Conservation (phyloP, 306 rosid genomes). For the Inga leiocalycina region DNA sequence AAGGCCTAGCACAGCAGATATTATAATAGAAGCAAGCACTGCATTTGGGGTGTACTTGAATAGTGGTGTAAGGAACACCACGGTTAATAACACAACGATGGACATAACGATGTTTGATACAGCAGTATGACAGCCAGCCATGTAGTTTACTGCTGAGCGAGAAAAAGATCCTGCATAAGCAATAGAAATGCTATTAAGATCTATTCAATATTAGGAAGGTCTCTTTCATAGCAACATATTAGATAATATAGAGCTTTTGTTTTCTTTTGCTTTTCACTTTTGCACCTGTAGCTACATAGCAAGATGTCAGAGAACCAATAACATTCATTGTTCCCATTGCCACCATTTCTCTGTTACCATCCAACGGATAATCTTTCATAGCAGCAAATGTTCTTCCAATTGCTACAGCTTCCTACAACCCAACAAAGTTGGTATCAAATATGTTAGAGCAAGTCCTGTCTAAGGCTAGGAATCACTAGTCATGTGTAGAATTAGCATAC, state of each 20-base stretch:
- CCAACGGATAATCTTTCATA: constrained; percentile 69
- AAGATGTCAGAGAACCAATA: constrained; percentile 82
- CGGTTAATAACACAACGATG: constrained; percentile 53
- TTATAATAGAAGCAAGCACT: constrained; percentile 79
- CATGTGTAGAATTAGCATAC: constrained; percentile 39
- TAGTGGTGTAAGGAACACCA: constrained; percentile 66
- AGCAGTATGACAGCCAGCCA: constrained; percentile 88
- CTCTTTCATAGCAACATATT: neutral
- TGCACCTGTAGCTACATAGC: constrained; percentile 78
- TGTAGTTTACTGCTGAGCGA: constrained; percentile 78
- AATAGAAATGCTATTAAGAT: neutral
- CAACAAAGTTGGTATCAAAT: neutral
- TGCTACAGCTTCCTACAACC: constrained; percentile 83
- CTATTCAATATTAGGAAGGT: neutral
- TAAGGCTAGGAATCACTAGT: neutral
- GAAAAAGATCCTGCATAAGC: constrained; percentile 76
- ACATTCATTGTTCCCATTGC: constrained; percentile 91
- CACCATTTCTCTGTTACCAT: constrained; percentile 95
- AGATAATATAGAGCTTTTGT: neutral
- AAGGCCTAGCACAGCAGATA: constrained; percentile 54
- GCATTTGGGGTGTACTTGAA: constrained; percentile 93
- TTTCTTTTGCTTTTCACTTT: neutral
- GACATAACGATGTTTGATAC: constrained; percentile 88
- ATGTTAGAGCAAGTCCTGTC: neutral
- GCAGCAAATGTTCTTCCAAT: constrained; percentile 94